Conservation (phyloP, 2,329 filamentous ascomycete species). For the Paraconiothyrium brasiliense region DNA sequence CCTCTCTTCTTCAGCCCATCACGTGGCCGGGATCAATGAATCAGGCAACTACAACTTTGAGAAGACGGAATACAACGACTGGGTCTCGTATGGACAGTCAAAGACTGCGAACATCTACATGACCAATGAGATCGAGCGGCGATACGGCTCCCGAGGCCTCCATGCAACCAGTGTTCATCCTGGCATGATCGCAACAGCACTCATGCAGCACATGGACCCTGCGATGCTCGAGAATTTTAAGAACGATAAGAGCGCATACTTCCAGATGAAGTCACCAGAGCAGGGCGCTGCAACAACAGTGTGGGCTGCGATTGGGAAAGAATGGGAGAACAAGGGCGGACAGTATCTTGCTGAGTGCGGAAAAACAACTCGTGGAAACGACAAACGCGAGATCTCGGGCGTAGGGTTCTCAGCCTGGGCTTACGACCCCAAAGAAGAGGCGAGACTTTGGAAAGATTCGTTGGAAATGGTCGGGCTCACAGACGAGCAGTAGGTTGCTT, state of each 20-base stretch:
- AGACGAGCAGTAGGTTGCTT: not conserved
- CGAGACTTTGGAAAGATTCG: too few species aligned
- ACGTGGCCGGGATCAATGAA: conserved; percentile 44
- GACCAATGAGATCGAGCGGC: not conserved
- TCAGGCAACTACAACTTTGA: not conserved
- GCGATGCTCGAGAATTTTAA: not conserved
- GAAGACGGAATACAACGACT: not conserved
- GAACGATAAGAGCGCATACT: not conserved
- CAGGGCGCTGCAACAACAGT: conserved; percentile 52
- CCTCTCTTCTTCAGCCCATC: conserved; percentile 50
- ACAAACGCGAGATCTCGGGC: too few species aligned
- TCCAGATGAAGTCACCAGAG: conserved; percentile 25
- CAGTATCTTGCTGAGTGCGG: conserved; percentile 23
- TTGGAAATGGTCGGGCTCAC: too few species aligned
- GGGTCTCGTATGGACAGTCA: not conserved
- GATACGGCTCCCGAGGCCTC: not conserved
- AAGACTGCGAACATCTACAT: not conserved
- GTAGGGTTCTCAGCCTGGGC: too few species aligned
- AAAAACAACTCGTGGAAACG: too few species aligned
- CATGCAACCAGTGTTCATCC: not conserved
- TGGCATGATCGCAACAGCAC: not conserved
- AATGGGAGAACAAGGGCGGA: conserved; percentile 46
- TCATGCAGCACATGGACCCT: not conserved
- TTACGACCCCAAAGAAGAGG: too few species aligned
- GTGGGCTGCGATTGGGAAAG: conserved; percentile 42